Evolutionary conservation across 148 eudicot species (phyloP), one percentile per base, ranked within the genome.

Genomic region (Amaranthus cruentus): DNA sequence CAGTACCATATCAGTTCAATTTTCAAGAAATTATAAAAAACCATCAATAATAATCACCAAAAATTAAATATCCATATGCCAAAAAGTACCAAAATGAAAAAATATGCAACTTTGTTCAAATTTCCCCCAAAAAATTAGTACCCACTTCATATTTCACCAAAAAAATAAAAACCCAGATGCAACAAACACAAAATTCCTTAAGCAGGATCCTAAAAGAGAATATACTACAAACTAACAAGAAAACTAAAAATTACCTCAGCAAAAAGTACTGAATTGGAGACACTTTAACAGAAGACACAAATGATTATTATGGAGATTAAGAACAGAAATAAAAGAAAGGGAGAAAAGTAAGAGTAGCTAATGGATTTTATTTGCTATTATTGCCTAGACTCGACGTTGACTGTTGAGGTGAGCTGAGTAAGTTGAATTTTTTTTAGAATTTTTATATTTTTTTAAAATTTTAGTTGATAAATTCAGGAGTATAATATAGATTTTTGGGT

Each of bases 21-120:
- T 12, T 70, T 54, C 55, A 6, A 48, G 7, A 70, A 75, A 18
- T 21, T 59, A 70, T 3, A 53, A 18, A 57, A 68, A 67, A 56
- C 15, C 61, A 73, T 15, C 18, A 62, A 8, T 43, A 68, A 18
- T 69, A 62, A 28, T 61, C 68, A 72, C 61, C 47, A 42, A 62
- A 68, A 76, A 21, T 15, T 48, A 53, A 44, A 75, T 12, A 83
- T 47, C 80, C 79, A 61, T 61, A 80, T 46, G 56, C 52, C 47
- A 54, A 46, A 72, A 60, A 72, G 8, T 71, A 72, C 54, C 60
- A 80, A 78, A 28, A 44, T 54, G 54, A 55, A 56, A 2, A 5
- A 74, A 54, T 6, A 65, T 28, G 38, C 53, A 9, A 4, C 38
- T 7, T n/a, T 46, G 14, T 11, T 61, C 44, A 58, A 8, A 9